Percentiles rank a stretch among this genome's conserved stretches.
Evolutionary conservation across 768 basidiomycete genomes (phyloP).

Genomic region (Agrocybe chaxingu): DNA sequence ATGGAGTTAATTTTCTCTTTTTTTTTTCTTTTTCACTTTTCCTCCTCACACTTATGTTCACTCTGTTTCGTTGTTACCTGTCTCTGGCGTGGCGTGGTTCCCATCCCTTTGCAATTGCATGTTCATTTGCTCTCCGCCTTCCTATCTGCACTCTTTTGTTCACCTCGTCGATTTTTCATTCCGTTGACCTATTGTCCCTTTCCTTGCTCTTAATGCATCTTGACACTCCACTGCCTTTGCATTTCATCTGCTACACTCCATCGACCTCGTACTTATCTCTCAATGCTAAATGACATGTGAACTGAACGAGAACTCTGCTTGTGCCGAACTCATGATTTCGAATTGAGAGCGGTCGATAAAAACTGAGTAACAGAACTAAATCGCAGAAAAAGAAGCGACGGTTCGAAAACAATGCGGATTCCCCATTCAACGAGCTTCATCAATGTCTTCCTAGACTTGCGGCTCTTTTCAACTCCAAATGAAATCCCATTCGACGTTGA

Average conservation of each 20-base stretch:
- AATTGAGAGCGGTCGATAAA: not conserved
- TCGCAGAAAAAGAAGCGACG: not conserved
- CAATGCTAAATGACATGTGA: slow-evolving; percentile 1
- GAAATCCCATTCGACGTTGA: slow-evolving; percentile 24
- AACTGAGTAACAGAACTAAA: not conserved
- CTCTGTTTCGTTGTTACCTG: not conserved
- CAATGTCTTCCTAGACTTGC: too few relatives aligned
- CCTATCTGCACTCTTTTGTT: not conserved
- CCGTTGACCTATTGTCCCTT: slow-evolving; percentile 1
- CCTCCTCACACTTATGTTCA: slow-evolving; percentile 10
- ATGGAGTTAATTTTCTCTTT: too few relatives aligned
- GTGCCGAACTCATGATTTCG: not conserved
- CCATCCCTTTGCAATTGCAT: not conserved
- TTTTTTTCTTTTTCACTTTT: slow-evolving; percentile 7
- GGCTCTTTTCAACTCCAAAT: slow-evolving; percentile 1
- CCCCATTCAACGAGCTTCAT: not conserved
- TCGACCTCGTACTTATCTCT: slow-evolving; percentile 11
- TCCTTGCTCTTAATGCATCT: slow-evolving; percentile 18
- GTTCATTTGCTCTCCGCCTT: not conserved
- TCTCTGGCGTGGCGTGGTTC: not conserved
- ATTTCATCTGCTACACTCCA: slow-evolving; percentile 13
- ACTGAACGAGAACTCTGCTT: not conserved
- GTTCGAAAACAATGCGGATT: not conserved
- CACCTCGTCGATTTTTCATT: not conserved
- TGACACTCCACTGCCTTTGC: slow-evolving; percentile 13